Evolutionary conservation across 306 rosid genomes (phyloP), one percentile per base, ranked within the genome.

Genomic region (barrel medic (Medicago truncatula)): DNA sequence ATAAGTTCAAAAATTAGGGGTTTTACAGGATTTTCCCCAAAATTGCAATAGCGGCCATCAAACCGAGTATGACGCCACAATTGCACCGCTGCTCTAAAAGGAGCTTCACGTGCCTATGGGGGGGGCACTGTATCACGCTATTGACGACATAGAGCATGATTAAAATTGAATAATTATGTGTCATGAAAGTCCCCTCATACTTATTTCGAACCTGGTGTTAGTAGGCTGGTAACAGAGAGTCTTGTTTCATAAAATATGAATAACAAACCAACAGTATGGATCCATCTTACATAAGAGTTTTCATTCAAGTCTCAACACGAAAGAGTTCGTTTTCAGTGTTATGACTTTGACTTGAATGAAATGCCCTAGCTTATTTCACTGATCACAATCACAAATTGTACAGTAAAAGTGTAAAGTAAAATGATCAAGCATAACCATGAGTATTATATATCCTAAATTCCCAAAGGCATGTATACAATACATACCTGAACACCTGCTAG

Each of bases 401-500:
- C 62, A n/a, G 60, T 36, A 56, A 1, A 75, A 78, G 13, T 23
- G 21, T 60, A 1, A 76, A 73, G n/a, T 28, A 17, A 73, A 36
- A 73, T 41, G 14, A 59, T 13, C 15, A 82, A 3, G n/a, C 73
- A 73, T 15, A 57, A 38, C 31, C 76, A 75, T 9, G 67, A 64
- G 25, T 14, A 25, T 61, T 8, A 61, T 61, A n/a, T n/a, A 28
- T 61, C 56, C 23, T 10, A 41, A 28, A 52, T 57, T 73, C 67
- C 4, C 3, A 76, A 57, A 67, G 4, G 36, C 21, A 6, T 16
- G 36, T 4, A 43, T 13, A 17, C 1, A 36, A 12, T 41, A 25
- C 41, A 41, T 78, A 88, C 92, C 90, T 18, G 84, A 75, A 77
- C 64, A 78, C 67, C 77, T 81, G 28, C 17, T 61, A 75, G 20